A percentile compares a stretch with the other conserved stretches of the same genome.
phyloP scores from a whole-genome alignment of 176 grass and related monocot genomes.

The Chloris gayana region DNA sequence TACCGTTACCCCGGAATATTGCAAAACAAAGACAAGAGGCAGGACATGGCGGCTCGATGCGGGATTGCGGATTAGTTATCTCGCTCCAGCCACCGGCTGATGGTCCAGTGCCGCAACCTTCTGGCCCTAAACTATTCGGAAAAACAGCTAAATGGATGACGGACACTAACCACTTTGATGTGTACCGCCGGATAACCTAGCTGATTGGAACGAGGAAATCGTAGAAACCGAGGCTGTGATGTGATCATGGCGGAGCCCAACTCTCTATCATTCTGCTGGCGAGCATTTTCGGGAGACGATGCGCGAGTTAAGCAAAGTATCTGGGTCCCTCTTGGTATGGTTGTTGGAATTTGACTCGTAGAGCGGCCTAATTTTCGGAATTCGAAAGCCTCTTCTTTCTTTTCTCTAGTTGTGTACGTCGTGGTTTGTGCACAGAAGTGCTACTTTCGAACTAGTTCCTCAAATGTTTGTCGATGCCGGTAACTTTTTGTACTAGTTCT shows the following conservation, averaged over 20 bases:
- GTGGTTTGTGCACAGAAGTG: no score
- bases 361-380: not conserved
- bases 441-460: no score
- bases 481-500: no score
- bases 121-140: not conserved
- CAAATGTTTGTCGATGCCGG: no score
- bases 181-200: conserved; percentile 10
- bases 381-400: not conserved
- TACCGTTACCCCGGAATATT: not conserved
- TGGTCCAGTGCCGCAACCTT: conserved; percentile 16
- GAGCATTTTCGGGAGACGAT: not conserved
- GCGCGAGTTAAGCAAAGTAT: not conserved
- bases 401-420: no score
- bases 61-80: not conserved
- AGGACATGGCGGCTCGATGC: conserved; percentile 49
- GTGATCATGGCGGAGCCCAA: not conserved
- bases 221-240: conserved; percentile 39
- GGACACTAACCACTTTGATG: conserved; percentile 35
- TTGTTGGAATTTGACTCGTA: not conserved
- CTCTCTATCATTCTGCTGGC: not conserved
- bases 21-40: not conserved
- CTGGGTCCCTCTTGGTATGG: not conserved
- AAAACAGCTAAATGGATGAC: conserved; percentile 15
- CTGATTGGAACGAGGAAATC: conserved; percentile 41
- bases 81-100: not conserved